Evolutionary conservation across 768 basidiomycete species (phyloP).

Genomic region (Wakefieldia striispora): DNA sequence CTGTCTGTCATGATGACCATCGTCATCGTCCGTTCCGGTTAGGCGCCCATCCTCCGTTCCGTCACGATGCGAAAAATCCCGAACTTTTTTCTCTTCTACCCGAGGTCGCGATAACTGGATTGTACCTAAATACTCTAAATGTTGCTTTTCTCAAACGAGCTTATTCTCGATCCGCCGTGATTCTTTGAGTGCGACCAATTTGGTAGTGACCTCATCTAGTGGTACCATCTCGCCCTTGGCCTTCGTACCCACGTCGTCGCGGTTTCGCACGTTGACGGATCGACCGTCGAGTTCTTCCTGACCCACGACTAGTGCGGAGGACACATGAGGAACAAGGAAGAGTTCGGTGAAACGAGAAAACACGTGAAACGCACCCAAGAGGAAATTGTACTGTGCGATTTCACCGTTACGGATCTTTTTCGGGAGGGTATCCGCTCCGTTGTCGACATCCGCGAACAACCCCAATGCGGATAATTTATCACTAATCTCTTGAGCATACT

Average conservation of each 20-base stretch:
- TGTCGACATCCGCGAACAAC: conserved; percentile 89
- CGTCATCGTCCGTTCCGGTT: too few relatives aligned
- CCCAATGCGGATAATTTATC: conserved; percentile 65
- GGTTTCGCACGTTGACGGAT: conserved; percentile 94
- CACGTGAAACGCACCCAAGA: conserved; percentile 64
- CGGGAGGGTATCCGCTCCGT: conserved; percentile 85
- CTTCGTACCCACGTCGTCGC: conserved; percentile 90
- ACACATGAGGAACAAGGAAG: neutral
- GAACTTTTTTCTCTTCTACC: neutral
- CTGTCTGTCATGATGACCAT: too few relatives aligned
- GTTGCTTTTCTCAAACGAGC: conserved; percentile 31
- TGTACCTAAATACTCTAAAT: conserved; percentile 13
- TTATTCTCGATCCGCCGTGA: conserved; percentile 52
- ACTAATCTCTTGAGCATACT: conserved; percentile 83
- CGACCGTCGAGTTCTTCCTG: conserved; percentile 83
- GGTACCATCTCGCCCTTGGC: conserved; percentile 72
- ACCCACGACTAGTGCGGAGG: conserved; percentile 73
- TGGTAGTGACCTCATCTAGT: conserved; percentile 66
- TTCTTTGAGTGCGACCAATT: conserved; percentile 71
- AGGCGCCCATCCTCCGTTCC: neutral
- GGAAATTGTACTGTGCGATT: conserved; percentile 97
- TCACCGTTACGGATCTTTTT: conserved; percentile 99
- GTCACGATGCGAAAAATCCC: neutral
- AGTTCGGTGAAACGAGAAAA: neutral
- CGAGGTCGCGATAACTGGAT: too few relatives aligned